phyloP scores from a whole-genome alignment of 2,329 filamentous ascomycete species.

The Penicillium paneum region DNA sequence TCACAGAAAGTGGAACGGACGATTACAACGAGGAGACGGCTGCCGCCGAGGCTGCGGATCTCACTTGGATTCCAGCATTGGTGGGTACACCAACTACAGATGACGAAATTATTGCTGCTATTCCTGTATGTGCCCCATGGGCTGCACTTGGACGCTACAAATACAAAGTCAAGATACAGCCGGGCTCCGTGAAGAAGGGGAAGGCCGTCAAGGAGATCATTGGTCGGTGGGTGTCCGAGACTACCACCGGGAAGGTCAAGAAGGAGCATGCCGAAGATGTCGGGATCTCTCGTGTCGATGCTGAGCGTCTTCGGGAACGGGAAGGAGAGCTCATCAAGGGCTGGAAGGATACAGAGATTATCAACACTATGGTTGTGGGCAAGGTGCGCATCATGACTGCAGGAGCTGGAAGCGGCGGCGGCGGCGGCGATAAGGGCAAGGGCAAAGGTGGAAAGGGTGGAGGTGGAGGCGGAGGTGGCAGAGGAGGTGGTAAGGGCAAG shows the following conservation, averaged over 20 bases:
- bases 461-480: conserved; percentile 20
- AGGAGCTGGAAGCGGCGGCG: conserved; percentile 51
- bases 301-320: conserved; percentile 75
- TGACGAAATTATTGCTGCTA: conserved; percentile 66
- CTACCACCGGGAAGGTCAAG: conserved; percentile 45
- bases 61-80: conserved; percentile 61
- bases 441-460: conserved; percentile 25
- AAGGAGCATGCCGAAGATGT: conserved; percentile 58
- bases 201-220: conserved; percentile 90
- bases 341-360: conserved; percentile 76
- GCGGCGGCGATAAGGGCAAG: conserved; percentile 29
- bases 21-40: conserved; percentile 55
- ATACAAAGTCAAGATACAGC: conserved; percentile 94
- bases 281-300: conserved; percentile 50
- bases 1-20: conserved; percentile 66
- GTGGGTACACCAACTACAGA: conserved; percentile 74
- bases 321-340: conserved; percentile 82
- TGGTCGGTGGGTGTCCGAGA: conserved; percentile 71
- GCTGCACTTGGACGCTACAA: conserved; percentile 67
- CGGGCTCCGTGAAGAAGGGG: conserved; percentile 84
- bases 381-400: conserved; percentile 77
- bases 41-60: conserved; percentile 48
- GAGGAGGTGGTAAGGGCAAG: conserved; percentile 39
- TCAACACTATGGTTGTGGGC: conserved; percentile 75
- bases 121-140: conserved; percentile 64